Evolutionary conservation across 2,329 filamentous ascomycete species (phyloP), one percentile per base, ranked within the genome.

Genomic region (Hymenoscyphus fraxineus): DNA sequence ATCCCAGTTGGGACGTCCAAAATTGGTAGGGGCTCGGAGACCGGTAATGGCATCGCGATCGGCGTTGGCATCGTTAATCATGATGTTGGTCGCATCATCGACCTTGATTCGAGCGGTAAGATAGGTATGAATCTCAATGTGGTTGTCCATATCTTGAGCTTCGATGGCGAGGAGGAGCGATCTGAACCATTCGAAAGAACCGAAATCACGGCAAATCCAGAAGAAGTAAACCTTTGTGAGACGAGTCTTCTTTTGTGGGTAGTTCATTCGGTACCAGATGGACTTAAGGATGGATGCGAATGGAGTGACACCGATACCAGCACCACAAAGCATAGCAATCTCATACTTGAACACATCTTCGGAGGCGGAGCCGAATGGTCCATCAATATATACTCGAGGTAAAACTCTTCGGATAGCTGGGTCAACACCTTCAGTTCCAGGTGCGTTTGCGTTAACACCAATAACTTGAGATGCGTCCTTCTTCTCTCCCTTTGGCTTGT

Each of bases 201-300:
- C 91, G 73, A 94, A 94, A 77, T 95, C 91, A 77, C 91, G 85
- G 81, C 91, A 94, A 67, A 95, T 88, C 92, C 92, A 95, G 84
- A 95, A 93, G 81, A 95, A 95, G 81, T 95, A 96, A 31, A 96
- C 91, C 77, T 95, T 96, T 73, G 88, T 84, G 55, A 96, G 82
- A 3, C 90, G 83, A 2, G 90, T 93, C 79, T 89, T 90, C 77
- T 88, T 86, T 76, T 91, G 88, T 2, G 90, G 89, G 78, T 92
- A 93, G 82, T 93, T 94, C 88, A 94, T 93, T 59, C 91, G 87
- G 81, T 95, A 96, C 92, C 92, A 96, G 78, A 96, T 94, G 61
- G 89, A 93, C 82, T 96, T 96, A 74, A 94, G 83, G 71, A 94
- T 93, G 0, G 90, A 92, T 13, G 91, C 91, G 78, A 93, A 94